These are phyloP conservation scores for Amylocarpus encephaloides DNA, from an alignment of 2,329 filamentous ascomycete species.

Conservation along the genomic window DNA sequence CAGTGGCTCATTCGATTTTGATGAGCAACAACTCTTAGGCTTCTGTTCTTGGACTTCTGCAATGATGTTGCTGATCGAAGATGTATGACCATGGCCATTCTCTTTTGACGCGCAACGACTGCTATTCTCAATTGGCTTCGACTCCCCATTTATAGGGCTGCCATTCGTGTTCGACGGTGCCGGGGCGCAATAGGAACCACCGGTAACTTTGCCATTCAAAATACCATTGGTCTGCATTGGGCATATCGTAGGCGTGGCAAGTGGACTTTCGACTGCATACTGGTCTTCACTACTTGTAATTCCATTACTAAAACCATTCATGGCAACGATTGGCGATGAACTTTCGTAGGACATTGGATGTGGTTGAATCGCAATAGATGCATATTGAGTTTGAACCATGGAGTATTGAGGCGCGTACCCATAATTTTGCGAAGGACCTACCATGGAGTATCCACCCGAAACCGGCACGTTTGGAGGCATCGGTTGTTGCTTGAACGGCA, in stretches of 20 bases:
- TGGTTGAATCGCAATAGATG: slow-evolving; percentile 18
- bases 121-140: slow-evolving; percentile 1
- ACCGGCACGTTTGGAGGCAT: slow-evolving; percentile 17
- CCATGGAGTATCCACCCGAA: slow-evolving; percentile 21
- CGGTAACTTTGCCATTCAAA: background rate
- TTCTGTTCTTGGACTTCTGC: slow-evolving; percentile 16
- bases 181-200: slow-evolving; percentile 4
- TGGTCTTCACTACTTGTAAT: slow-evolving; percentile 10
- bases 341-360: slow-evolving; percentile 13
- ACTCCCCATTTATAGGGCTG: background rate
- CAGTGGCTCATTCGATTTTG: slow-evolving; percentile 20
- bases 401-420: slow-evolving; percentile 23
- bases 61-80: slow-evolving; percentile 21
- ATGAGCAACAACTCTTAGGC: slow-evolving; percentile 35
- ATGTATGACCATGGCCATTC: slow-evolving; percentile 19
- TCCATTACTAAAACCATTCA: slow-evolving; percentile 20
- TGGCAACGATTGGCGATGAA: slow-evolving; percentile 3
- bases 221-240: slow-evolving; percentile 5
- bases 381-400: slow-evolving; percentile 19
- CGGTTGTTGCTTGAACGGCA: slow-evolving; percentile 31
- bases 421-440: slow-evolving; percentile 17
- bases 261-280: slow-evolving; percentile 22
- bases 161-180: background rate
- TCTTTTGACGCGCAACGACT: slow-evolving; percentile 19
- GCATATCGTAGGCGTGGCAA: slow-evolving; percentile 17